Evolutionary conservation across 2,329 filamentous ascomycete genomes (phyloP).

Genomic region (Teratosphaeria zuluensis): DNA sequence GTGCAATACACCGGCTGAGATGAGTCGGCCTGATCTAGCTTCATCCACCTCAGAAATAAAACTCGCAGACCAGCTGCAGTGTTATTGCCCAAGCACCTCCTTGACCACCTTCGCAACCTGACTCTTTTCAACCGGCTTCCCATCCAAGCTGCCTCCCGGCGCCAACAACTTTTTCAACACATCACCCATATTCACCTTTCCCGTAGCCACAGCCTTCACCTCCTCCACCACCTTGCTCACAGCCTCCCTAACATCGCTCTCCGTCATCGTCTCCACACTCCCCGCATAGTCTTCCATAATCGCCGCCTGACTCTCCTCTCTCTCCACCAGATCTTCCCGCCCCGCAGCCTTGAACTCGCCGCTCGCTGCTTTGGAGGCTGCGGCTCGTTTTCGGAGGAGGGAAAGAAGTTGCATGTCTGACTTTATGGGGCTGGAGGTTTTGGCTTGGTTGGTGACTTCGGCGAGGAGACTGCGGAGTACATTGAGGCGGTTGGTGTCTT

Average conservation of each 20-base stretch:
- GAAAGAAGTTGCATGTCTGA: constrained; percentile 61
- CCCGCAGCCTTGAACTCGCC: constrained; percentile 55
- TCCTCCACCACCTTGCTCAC: constrained; percentile 44
- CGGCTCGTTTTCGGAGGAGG: constrained; percentile 56
- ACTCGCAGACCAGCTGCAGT: constrained; percentile 7
- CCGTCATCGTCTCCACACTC: constrained; percentile 47
- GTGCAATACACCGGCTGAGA: too few relatives aligned
- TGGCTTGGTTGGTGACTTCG: constrained; percentile 64
- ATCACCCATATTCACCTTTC: constrained; percentile 46
- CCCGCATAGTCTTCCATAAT: constrained; percentile 58
- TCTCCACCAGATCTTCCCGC: constrained; percentile 58
- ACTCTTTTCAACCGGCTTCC: constrained; percentile 54
- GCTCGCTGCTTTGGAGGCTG: constrained; percentile 48
- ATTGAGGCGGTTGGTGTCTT: constrained; percentile 49
- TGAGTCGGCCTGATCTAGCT: not conserved
- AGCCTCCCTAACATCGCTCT: constrained; percentile 48
- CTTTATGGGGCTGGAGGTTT: constrained; percentile 58
- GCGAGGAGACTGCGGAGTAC: constrained; percentile 61
- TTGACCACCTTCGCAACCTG: constrained; percentile 54
- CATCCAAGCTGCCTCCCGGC: constrained; percentile 46
- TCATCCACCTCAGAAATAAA: not conserved
- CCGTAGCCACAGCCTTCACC: constrained; percentile 30
- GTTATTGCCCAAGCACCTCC: constrained; percentile 9
- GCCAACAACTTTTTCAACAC: constrained; percentile 53
- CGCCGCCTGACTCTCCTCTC: constrained; percentile 56